These are phyloP conservation scores for Fraxinus dipetala DNA, from an alignment of 305 asterid species.

Conservation along the genomic window DNA sequence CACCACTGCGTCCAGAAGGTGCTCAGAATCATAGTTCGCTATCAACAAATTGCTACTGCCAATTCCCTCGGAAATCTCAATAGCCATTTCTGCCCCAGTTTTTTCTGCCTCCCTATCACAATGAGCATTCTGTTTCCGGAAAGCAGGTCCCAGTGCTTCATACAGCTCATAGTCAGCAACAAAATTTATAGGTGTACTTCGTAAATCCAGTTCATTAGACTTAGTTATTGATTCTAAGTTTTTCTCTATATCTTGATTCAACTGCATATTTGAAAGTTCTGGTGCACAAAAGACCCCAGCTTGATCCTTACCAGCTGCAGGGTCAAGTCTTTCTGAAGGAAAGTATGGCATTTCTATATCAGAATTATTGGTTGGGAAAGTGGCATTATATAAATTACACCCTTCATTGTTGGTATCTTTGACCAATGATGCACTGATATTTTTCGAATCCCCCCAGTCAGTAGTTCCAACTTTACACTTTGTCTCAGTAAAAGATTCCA, in stretches of 20 bases:
- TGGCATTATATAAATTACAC: constrained; percentile 29
- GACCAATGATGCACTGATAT: constrained; percentile 16
- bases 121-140: constrained; percentile 42
- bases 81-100: constrained; percentile 45
- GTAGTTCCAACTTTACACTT: constrained; percentile 39
- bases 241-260: constrained; percentile 34
- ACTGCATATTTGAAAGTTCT: constrained; percentile 31
- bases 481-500: constrained; percentile 26
- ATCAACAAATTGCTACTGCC: constrained; percentile 52
- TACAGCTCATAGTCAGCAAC: constrained; percentile 77
- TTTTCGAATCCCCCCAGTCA: constrained; percentile 30
- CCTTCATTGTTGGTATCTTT: constrained; percentile 34
- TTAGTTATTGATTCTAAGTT: constrained; percentile 29
- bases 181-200: constrained; percentile 55
- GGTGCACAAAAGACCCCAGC: constrained; percentile 22
- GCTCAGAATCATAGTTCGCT: constrained; percentile 50
- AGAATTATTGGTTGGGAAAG: constrained; percentile 32
- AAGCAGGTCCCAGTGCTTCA: constrained; percentile 80
- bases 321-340: constrained; percentile 35
- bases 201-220: constrained; percentile 27
- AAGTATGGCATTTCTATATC: constrained; percentile 26
- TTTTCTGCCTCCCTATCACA: constrained; percentile 43
- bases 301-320: constrained; percentile 32
- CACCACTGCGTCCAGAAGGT: constrained; percentile 92
- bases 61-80: constrained; percentile 60